Evolutionary conservation across 306 rosid genomes (phyloP), one percentile per base, ranked within the genome.

Genomic region (Acmispon strigosus): DNA sequence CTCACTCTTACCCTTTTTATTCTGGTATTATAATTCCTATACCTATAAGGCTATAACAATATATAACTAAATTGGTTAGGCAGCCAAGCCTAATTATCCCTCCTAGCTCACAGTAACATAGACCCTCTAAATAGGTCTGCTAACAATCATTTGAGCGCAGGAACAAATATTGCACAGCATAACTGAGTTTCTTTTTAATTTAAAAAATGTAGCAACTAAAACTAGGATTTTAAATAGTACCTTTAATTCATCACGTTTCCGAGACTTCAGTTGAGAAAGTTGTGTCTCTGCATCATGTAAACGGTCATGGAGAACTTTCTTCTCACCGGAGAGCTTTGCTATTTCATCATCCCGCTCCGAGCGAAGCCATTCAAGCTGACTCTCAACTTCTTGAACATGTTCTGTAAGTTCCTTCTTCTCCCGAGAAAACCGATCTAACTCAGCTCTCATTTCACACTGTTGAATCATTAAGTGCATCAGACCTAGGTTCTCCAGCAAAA

Each of bases 311-410:
- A 95, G 85, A 78, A 78, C 86, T 85, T 95, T 95, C 84, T 88
- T 95, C 81, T 95, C 99, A 3, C 90, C 63, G 59, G 86, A 78
- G 62, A 86, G 87, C 86, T 86, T 95, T 61, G 43, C 73, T 10
- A 81, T 82, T 77, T 87, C 96, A 55, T 95, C 99, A 57, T 95
- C 99, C 66, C 96, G 90, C 86, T 95, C 99, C 22, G 99, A 87
- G 72, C 96, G 97, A 45, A 80, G 80, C 99, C 99, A 95, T 74
- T 91, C 99, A 72, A 95, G 97, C 91, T 95, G 99, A 78, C 96
- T 91, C 86, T 91, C 99, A 62, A 86, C 77, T 73, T 95, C 96
- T 71, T 86, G 99, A 37, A 85, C 51, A 55, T 83, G 99, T 51
- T 91, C 97, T 27, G 77, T 76, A n/a, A 86, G 86, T 77, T 87